These are phyloP conservation scores for Yamadazyma kanchanaburiensis DNA, from an alignment of 1,139 yeast genomes.

Conservation along the genomic window DNA sequence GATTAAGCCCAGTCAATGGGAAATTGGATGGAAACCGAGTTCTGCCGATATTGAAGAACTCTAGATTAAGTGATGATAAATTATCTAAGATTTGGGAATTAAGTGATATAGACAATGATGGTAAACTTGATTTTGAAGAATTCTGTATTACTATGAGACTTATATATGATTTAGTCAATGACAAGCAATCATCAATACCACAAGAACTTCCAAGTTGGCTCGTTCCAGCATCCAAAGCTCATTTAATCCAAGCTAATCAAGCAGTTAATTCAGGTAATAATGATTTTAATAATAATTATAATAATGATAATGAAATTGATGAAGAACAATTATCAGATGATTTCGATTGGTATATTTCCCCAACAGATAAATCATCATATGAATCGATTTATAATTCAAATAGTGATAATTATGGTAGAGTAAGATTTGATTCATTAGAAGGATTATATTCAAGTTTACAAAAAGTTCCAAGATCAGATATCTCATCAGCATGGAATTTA, in stretches of 20 bases:
- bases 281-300: constrained; percentile 19
- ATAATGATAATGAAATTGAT: constrained; percentile 53
- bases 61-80: constrained; percentile 73
- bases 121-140: constrained; percentile 90
- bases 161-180: constrained; percentile 86
- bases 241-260: constrained; percentile 74
- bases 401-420: constrained; percentile 79
- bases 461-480: constrained; percentile 78
- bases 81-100: constrained; percentile 86
- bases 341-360: constrained; percentile 96
- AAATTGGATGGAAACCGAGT: constrained; percentile 83
- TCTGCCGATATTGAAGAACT: constrained; percentile 82
- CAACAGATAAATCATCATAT: constrained; percentile 75
- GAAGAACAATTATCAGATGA: constrained; percentile 58
- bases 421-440: constrained; percentile 66
- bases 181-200: constrained; percentile 64
- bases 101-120: constrained; percentile 91
- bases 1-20: constrained; percentile 76
- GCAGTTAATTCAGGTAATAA: constrained; percentile 48
- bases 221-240: constrained; percentile 84
- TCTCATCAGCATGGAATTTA: constrained; percentile 92
- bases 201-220: constrained; percentile 81
- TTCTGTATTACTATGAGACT: constrained; percentile 96
- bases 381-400: constrained; percentile 75
- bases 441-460: constrained; percentile 66